Base-by-base conservation (phyloP, 2,329 filamentous ascomycete species). In the Xylaria sp. region DNA sequence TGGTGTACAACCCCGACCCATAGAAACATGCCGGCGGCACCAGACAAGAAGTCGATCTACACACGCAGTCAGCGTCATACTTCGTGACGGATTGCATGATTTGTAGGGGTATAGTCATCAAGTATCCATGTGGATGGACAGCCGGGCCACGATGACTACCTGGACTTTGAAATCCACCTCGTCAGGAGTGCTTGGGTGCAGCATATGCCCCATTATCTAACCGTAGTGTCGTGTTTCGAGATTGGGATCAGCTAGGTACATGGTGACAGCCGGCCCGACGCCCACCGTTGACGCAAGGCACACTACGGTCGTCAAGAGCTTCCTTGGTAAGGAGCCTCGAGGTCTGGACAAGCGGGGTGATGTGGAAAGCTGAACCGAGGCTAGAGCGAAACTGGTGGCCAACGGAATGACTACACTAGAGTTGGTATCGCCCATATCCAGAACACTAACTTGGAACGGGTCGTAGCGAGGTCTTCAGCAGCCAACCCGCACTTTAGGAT, bases 171-270 rank as follows among this genome's bases (percentile, higher is more conserved):
- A 19, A 14, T 28, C 23, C 23, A 15, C 12, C 11, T 3, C 15
- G 4, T 9, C 51, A 23, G n/a, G 9, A n/a, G n/a, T n/a, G 12
- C 40, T 40, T 28, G 33, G 21, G 21, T 33, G 17, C 2, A 12
- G 35, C 11, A 33, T 7, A 7, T 19, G 12, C 33, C 9, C 45
- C 33, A 38, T 43, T 12, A 25, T 45, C 49, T 43, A 50, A 45
- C 28, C 37, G 33, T 19, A 11, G 28, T 31, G 28, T 31, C 38
- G 3, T 42, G 31, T 35, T 42, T 42, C 31, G 47, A 61, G 47
- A 64, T 64, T 60, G 25, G 47, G 57, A 61, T 60, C 57, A 61
- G 53, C 57, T 57, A 61, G 53, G 52, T 57, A 2, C 28, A 52
- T 33, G 51, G 46, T 57, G 35, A 60, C 46, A 15, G 21, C 57